These are phyloP conservation scores for Fusarium sororula DNA, from an alignment of 2,329 filamentous ascomycete genomes.

Conservation along the genomic window DNA sequence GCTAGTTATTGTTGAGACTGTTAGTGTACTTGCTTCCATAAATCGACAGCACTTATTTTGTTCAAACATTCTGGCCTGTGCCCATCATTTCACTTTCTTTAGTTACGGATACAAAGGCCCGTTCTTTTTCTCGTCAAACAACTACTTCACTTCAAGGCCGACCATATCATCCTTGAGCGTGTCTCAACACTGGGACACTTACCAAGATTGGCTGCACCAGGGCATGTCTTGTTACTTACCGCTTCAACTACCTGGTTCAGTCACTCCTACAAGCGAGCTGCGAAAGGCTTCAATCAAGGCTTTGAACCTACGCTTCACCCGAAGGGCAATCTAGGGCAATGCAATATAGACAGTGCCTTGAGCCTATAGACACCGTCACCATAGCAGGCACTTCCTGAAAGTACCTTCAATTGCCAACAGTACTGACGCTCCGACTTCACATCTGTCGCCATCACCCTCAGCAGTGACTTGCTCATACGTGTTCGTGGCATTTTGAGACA, in stretches of 20 bases:
- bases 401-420: not conserved
- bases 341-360: not conserved
- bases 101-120: not conserved
- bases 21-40: not conserved
- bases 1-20: not conserved
- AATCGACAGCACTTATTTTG: slow-evolving; percentile 7
- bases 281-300: not conserved
- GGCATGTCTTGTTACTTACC: not conserved
- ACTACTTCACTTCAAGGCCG: not conserved
- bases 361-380: not conserved
- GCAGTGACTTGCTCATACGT: not conserved
- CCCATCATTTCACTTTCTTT: not conserved
- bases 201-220: not conserved
- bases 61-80: not conserved
- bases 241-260: not conserved
- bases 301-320: not conserved
- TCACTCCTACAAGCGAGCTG: not conserved
- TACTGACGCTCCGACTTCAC: too few relatives aligned
- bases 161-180: not conserved
- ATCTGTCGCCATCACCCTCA: not conserved
- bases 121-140: not conserved
- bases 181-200: not conserved
- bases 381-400: not conserved
- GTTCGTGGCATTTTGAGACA: not conserved
- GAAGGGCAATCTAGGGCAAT: not conserved